phyloP scores from a whole-genome alignment of 495 filamentous ascomycete genomes.

The Hypoxylon fragiforme region DNA sequence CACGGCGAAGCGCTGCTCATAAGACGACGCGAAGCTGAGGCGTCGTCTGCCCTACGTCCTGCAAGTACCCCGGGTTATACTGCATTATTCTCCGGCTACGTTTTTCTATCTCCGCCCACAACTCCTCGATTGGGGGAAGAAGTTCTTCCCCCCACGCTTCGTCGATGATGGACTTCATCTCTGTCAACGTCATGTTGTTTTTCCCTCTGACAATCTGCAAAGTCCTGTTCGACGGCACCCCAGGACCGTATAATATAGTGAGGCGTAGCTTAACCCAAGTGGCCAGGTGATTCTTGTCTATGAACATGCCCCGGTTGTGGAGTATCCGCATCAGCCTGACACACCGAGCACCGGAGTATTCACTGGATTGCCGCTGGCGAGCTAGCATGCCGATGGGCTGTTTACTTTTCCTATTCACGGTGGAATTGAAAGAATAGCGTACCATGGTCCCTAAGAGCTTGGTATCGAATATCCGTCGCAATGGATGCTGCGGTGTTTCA shows the following conservation, averaged over 20 bases:
- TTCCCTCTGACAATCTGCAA: conserved; percentile 19
- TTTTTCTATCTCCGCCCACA: conserved; percentile 14
- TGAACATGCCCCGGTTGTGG: conserved; percentile 26
- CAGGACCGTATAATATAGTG: conserved; percentile 35
- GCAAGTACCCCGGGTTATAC: conserved; percentile 16
- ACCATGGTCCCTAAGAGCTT: conserved; percentile 35
- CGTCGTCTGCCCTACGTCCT: conserved; percentile 7
- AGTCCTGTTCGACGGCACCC: conserved; percentile 4
- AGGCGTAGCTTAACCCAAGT: conserved; percentile 27
- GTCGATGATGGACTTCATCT: conserved; percentile 38
- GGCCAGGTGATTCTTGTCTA: conserved; percentile 4
- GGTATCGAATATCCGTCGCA: conserved; percentile 37
- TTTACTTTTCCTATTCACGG: not conserved
- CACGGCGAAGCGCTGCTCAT: no score
- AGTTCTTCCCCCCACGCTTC: conserved; percentile 40
- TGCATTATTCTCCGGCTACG: conserved; percentile 8
- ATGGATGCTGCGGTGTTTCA: conserved; percentile 28
- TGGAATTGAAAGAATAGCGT: conserved; percentile 33
- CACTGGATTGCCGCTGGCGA: conserved; percentile 1
- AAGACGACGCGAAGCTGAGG: conserved; percentile 11
- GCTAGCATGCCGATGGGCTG: not conserved
- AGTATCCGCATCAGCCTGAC: conserved; percentile 34
- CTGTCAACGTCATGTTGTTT: conserved; percentile 25
- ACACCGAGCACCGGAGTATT: conserved; percentile 28
- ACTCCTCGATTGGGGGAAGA: conserved; percentile 27